Percentiles rank a stretch among this genome's conserved stretches.
These are phyloP conservation scores for Pisolithus albus DNA, from an alignment of 768 basidiomycete species.

Conservation along the genomic window DNA sequence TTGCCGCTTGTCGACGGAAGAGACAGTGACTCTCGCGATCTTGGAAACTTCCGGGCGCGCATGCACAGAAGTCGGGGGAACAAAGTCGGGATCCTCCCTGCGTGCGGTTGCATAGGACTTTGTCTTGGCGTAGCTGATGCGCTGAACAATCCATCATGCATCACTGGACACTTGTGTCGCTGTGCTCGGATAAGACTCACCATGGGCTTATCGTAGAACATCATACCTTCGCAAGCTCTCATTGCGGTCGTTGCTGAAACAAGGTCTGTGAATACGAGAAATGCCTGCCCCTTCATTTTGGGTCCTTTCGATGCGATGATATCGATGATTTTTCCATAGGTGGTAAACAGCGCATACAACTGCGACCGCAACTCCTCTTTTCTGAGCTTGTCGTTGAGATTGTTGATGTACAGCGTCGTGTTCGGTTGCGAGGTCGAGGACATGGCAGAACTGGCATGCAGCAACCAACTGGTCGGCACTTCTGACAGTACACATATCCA, in stretches of 20 bases:
- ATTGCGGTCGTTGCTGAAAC: constrained; percentile 87
- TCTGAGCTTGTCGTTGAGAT: constrained; percentile 88
- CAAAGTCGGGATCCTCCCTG: constrained; percentile 74
- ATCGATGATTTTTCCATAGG: constrained; percentile 91
- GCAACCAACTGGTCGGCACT: not conserved
- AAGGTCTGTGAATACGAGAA: constrained; percentile 91
- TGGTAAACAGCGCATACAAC: constrained; percentile 84
- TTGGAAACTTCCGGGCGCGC: constrained; percentile 42
- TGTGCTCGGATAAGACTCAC: constrained; percentile 39
- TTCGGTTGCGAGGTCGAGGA: constrained; percentile 64
- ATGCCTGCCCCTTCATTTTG: constrained; percentile 91
- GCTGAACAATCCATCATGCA: constrained; percentile 39
- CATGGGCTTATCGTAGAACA: constrained; percentile 88
- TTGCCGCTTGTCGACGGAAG: constrained; percentile 50
- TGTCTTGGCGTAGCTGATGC: constrained; percentile 83
- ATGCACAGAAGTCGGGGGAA: constrained; percentile 63
- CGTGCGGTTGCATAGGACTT: constrained; percentile 82
- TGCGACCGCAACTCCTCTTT: constrained; percentile 82
- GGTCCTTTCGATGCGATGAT: constrained; percentile 81
- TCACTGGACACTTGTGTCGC: constrained; percentile 8
- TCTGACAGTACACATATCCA: not conserved
- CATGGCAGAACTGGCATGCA: constrained; percentile 21
- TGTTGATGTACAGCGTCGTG: constrained; percentile 85
- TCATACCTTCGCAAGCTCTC: constrained; percentile 87
- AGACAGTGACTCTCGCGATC: constrained; percentile 31